Evolutionary conservation across 306 rosid genomes (phyloP), one percentile per base, ranked within the genome.

Genomic region (Benincasa hispida): DNA sequence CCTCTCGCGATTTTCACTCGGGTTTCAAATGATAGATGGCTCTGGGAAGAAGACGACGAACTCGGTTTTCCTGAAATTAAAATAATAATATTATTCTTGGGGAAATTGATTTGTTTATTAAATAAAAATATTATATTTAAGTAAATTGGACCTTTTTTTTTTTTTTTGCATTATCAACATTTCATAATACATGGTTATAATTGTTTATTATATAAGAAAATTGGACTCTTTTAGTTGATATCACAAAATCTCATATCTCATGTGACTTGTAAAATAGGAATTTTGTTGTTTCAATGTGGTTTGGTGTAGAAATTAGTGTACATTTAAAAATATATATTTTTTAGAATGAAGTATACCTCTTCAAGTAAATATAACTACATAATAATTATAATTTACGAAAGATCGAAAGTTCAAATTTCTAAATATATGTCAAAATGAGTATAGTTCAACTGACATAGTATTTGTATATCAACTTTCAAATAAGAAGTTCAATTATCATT

Each of bases 1-100:
- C 97, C 98, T 81, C 86, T 89, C 13, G 89, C 93, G 76, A 94
- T 87, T 88, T 84, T 90, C 74, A 94, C 51, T 82, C 98, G 80
- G 62, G 53, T 18, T 55, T 89, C 90, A 5, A 92, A 78, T 4
- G 96, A 73, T 17, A 89, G 70, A 75, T 84, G 91, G 42, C 50
- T 53, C 9, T 72, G 76, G 58, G 76, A 72, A 25, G 76, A 72
- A 6, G 96, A 89, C 0, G 94, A 91, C 5, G 81, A 78, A 51
- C 91, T 86, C 50, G 79, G 77, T 84, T 82, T 93, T 84, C 92
- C 97, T 91, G 82, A 42, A 25, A 6, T 41, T 2, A 0, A 41
- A 37, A 37, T 5, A 37, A 7, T 2, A 7, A 37, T 6, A 37
- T 10, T 5, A 51, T 19, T 39, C 18, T 18, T 53, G 7, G 10